phyloP scores from a whole-genome alignment of 1,284 basidiomycete genomes.

The Ceratobasidium sp. region DNA sequence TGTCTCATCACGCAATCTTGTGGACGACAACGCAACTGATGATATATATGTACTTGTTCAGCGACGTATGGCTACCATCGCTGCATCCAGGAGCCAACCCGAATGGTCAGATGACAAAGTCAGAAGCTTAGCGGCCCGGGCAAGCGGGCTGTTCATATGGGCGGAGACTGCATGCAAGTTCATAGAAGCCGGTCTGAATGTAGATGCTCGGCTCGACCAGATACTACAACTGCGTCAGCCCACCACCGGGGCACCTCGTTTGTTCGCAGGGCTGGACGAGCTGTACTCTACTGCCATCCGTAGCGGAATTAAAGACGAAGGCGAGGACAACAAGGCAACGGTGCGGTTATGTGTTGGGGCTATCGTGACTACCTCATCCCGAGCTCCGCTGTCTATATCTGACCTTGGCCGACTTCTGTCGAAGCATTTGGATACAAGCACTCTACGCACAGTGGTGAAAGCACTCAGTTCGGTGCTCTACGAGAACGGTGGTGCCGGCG shows the following conservation, averaged over 20 bases:
- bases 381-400: not conserved
- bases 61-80: not conserved
- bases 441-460: not conserved
- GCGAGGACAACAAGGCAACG: not conserved
- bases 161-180: constrained; percentile 20
- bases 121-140: not conserved
- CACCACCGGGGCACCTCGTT: not conserved
- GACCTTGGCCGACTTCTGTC: not conserved
- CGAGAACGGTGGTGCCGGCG: constrained; percentile 3
- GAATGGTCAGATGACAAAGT: not conserved
- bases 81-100: not conserved
- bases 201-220: not conserved
- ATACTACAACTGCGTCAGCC: not conserved
- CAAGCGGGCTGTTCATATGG: constrained; percentile 41
- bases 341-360: not conserved
- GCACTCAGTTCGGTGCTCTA: constrained; percentile 27
- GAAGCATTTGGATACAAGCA: not conserved
- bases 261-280: not conserved
- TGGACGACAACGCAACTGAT: not conserved
- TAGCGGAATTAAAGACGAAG: not conserved
- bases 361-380: not conserved
- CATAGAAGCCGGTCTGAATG: constrained; percentile 5
- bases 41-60: not conserved
- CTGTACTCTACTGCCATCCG: not conserved
- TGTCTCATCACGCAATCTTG: not conserved